Evolutionary conservation across 2,329 filamentous ascomycete genomes (phyloP), one percentile per base, ranked within the genome.

Genomic region (Alternaria solani): DNA sequence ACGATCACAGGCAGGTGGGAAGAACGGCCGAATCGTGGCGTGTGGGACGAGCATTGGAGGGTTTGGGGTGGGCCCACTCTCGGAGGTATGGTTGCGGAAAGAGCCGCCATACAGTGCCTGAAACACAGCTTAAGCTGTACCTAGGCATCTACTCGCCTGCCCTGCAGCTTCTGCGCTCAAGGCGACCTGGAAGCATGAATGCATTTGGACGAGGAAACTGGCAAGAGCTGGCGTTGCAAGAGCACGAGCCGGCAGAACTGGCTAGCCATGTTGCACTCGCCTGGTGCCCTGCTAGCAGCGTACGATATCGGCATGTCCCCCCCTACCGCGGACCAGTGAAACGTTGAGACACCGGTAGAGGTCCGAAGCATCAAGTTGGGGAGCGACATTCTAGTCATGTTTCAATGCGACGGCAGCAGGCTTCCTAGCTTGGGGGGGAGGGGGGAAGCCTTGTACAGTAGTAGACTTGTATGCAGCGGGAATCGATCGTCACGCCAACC

Each of bases 51-150:
- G 57, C 51, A 55, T 55, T 32, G 34, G 57, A 30, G 12, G 53
- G 25, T 34, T 36, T 23, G 52, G 20, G 26, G 53, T 52, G 61
- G 59, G 46, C 34, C 58, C 44, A 62, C 44, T 57, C 53, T 56
- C 53, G 58, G 54, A 57, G 61, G 48, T 55, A 60, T 57, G 61
- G 53, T 38, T 54, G 58, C 58, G 61, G 61, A 60, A 61, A 63
- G 61, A 54, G 61, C 61, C 61, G 61, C 47, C 48, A 38, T 46
- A 20, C 8, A 30, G n/a, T 26, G 36, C 30, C 49, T 63, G 58
- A 58, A 61, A 61, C 61, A 51, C 25, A 20, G 44, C 44, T 30
- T 6, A 16, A n/a, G 25, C 20, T 12, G 11, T n/a, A 36, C 28
- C 25, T n/a, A 30, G 18, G 44, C 38, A 42, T 42, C 20, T 42